Percentiles rank a stretch among this genome's conserved stretches.
Conservation (phyloP, 768 basidiomycete genomes). For the Suillus sp. region DNA sequence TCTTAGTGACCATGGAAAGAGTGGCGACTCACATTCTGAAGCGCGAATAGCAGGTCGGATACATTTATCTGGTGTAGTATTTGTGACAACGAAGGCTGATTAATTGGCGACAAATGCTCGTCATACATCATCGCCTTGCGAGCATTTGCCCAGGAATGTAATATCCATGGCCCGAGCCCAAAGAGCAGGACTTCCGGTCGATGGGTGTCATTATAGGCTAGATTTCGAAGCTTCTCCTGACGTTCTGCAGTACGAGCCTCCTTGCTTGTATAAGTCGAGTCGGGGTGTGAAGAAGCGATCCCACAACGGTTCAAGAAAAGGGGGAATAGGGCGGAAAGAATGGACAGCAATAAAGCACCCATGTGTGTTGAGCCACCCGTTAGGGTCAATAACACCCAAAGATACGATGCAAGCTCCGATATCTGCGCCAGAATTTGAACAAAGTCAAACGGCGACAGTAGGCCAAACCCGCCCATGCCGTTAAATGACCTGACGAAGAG, state of each 20-base stretch:
- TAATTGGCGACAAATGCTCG: constrained; percentile 43
- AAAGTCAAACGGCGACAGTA: constrained; percentile 80
- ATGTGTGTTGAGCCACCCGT: constrained; percentile 55
- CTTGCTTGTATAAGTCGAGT: constrained; percentile 49
- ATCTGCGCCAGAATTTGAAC: constrained; percentile 70
- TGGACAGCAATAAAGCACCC: constrained; percentile 59
- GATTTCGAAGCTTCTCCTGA: constrained; percentile 72
- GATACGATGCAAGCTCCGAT: constrained; percentile 71
- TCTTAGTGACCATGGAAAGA: constrained; percentile 2
- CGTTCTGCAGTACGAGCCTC: constrained; percentile 68
- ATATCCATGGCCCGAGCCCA: constrained; percentile 83
- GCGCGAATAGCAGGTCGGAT: constrained; percentile 60
- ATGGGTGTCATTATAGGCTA: constrained; percentile 74
- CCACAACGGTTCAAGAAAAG: constrained; percentile 55
- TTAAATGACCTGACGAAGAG: constrained; percentile 81
- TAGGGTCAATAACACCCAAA: constrained; percentile 67
- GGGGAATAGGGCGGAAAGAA: constrained; percentile 63
- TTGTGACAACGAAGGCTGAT: constrained; percentile 44
- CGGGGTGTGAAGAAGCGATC: constrained; percentile 42
- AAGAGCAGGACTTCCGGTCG: constrained; percentile 85
- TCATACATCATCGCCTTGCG: constrained; percentile 60
- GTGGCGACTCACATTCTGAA: constrained; percentile 68
- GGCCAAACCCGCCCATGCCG: constrained; percentile 71
- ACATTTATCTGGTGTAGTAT: constrained; percentile 60
- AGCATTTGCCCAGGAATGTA: constrained; percentile 73